Evolutionary conservation across 257 asterid species (phyloP).

Genomic region (Voacanga thouarsii): DNA sequence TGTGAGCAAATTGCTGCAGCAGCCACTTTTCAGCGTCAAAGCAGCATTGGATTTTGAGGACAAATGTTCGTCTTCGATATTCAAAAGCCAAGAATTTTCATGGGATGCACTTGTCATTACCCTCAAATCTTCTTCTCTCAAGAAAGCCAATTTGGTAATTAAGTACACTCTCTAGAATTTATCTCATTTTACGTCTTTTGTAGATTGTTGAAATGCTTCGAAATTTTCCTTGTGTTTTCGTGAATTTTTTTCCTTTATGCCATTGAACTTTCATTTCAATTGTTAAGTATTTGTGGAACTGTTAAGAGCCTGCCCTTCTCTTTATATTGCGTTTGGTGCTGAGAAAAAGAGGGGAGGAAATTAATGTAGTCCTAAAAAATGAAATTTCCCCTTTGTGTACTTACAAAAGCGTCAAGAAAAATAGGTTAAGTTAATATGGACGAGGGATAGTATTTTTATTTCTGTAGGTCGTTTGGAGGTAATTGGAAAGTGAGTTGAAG

Average conservation of each 20-base stretch:
- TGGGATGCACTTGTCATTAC: slow-evolving; percentile 35
- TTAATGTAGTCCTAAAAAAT: background rate
- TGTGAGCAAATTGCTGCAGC: slow-evolving; percentile 20
- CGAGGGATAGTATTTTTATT: background rate
- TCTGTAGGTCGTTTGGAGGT: background rate
- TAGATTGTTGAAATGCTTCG: background rate
- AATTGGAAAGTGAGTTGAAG: background rate
- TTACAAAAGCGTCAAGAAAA: background rate
- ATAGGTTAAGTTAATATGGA: background rate
- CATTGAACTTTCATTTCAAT: background rate
- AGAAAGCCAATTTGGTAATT: slow-evolving; percentile 52
- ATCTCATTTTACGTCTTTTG: background rate
- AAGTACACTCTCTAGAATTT: background rate
- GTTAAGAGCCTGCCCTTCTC: background rate
- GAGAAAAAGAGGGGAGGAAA: background rate
- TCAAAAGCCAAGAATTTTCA: slow-evolving; percentile 37
- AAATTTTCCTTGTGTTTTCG: background rate
- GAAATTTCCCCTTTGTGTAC: background rate
- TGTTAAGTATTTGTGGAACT: background rate
- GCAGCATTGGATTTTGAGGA: slow-evolving; percentile 40
- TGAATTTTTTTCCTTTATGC: background rate
- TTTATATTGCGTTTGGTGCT: background rate
- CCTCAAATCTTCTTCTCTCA: slow-evolving; percentile 39
- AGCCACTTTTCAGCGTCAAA: slow-evolving; percentile 40
- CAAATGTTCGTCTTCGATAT: slow-evolving; percentile 10